Evolutionary conservation across 495 filamentous ascomycete species (phyloP).

Genomic region (Penicillium taxi): DNA sequence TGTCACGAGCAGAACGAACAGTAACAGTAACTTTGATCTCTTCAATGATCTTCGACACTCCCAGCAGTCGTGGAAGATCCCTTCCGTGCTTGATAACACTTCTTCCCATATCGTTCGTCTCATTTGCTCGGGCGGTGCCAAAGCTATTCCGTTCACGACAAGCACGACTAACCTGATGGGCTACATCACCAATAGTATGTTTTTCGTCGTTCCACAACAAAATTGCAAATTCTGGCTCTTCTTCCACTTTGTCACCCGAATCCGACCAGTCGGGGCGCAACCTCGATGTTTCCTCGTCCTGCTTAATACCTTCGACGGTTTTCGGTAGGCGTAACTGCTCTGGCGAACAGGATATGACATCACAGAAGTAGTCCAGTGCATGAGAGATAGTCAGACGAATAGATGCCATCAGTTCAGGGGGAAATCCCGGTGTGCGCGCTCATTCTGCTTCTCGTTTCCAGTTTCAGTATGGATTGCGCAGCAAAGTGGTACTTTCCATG

Average conservation of each 20-base stretch:
- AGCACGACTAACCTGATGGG: constrained; percentile 80
- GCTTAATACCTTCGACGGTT: constrained; percentile 64
- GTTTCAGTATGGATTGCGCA: constrained; percentile 84
- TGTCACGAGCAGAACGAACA: constrained; percentile 86
- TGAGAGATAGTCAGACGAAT: constrained; percentile 79
- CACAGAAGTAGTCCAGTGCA: constrained; percentile 86
- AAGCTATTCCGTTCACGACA: constrained; percentile 65
- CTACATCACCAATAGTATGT: constrained; percentile 88
- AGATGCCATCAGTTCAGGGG: constrained; percentile 61
- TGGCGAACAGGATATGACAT: constrained; percentile 95
- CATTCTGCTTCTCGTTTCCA: constrained; percentile 54
- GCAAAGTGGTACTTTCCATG: constrained; percentile 79
- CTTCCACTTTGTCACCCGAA: constrained; percentile 46
- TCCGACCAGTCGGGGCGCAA: constrained; percentile 68
- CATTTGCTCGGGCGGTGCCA: constrained; percentile 67
- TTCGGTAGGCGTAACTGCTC: constrained; percentile 86
- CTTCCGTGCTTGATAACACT: constrained; percentile 70
- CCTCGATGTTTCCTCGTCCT: constrained; percentile 74
- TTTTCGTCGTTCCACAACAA: constrained; percentile 98
- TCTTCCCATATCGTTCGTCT: constrained; percentile 79
- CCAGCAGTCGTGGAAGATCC: constrained; percentile 62
- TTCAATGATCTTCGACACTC: constrained; percentile 75
- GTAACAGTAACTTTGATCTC: constrained; percentile 95
- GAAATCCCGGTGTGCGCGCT: constrained; percentile 49
- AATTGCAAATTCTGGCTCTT: constrained; percentile 70